Evolutionary conservation across 768 basidiomycete species (phyloP).

Genomic region (Phlebiopsis flavidoalba): DNA sequence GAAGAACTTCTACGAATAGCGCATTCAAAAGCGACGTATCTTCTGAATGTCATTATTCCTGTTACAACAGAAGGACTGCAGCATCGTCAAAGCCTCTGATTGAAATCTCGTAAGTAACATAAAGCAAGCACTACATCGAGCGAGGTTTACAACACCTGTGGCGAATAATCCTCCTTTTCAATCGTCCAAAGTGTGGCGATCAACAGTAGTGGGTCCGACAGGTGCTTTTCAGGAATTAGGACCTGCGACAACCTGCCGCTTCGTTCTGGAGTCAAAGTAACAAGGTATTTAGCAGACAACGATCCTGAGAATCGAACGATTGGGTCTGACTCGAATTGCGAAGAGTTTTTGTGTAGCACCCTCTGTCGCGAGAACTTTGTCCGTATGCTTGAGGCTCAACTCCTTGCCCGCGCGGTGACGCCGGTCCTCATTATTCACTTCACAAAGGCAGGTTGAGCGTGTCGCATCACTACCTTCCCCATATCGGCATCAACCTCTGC

Average conservation of each 20-base stretch:
- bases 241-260: conserved; percentile 77
- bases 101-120: no score
- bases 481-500: conserved; percentile 89
- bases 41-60: conserved; percentile 95
- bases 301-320: conserved; percentile 80
- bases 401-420: conserved; percentile 47
- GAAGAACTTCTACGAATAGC: conserved; percentile 95
- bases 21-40: conserved; percentile 92
- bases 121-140: no score
- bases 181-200: conserved; percentile 75
- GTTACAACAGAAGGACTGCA: conserved; percentile 75
- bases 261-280: conserved; percentile 77
- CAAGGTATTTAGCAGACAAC: conserved; percentile 81
- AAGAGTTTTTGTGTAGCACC: conserved; percentile 73
- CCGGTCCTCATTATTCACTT: conserved; percentile 63
- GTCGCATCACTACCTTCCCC: conserved; percentile 88
- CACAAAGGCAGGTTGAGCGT: conserved; percentile 83
- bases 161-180: conserved; percentile 83
- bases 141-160: conserved; percentile 57
- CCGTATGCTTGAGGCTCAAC: conserved; percentile 80
- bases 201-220: conserved; percentile 67
- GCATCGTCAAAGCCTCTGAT: conserved; percentile 77
- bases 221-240: conserved; percentile 88
- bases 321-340: conserved; percentile 67
- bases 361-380: conserved; percentile 68